Percentiles rank a stretch among this genome's conserved stretches.
These are phyloP conservation scores for Neopestalotiopsis sp. DNA, from an alignment of 2,329 filamentous ascomycete genomes.

Conservation along the genomic window DNA sequence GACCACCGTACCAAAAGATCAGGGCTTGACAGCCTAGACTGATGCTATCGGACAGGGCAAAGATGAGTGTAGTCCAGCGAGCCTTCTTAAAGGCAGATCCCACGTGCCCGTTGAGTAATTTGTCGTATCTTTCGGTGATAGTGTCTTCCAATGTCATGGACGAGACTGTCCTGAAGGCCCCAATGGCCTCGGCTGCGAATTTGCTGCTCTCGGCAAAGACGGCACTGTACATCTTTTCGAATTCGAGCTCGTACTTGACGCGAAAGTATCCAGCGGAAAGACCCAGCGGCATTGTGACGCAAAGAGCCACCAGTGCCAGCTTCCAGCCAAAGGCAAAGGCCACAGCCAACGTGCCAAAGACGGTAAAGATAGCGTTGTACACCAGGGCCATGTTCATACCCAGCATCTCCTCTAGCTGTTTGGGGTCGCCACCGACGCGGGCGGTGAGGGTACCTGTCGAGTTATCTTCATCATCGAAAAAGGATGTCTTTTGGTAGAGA, in stretches of 20 bases:
- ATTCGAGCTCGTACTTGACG: slow-evolving; percentile 65
- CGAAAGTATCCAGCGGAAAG: slow-evolving; percentile 55
- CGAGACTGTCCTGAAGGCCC: slow-evolving; percentile 74
- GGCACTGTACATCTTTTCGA: slow-evolving; percentile 69
- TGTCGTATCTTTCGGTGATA: slow-evolving; percentile 66
- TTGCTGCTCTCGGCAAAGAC: slow-evolving; percentile 75
- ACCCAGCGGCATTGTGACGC: slow-evolving; percentile 60
- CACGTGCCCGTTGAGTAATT: slow-evolving; percentile 64
- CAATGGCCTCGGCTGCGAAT: slow-evolving; percentile 76
- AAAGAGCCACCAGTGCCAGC: slow-evolving; percentile 69
- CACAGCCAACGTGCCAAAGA: slow-evolving; percentile 69
- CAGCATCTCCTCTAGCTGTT: slow-evolving; percentile 66
- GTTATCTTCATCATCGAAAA: slow-evolving; percentile 66
- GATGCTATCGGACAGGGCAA: slow-evolving; percentile 72
- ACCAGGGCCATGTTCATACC: slow-evolving; percentile 63
- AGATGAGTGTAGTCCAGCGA: slow-evolving; percentile 66
- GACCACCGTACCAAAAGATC: slow-evolving; percentile 70
- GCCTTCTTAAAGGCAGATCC: slow-evolving; percentile 64
- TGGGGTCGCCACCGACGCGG: slow-evolving; percentile 59
- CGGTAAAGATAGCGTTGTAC: slow-evolving; percentile 55
- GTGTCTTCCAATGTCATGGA: slow-evolving; percentile 72
- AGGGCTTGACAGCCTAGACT: slow-evolving; percentile 67
- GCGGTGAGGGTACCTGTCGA: slow-evolving; percentile 65
- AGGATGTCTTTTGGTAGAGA: slow-evolving; percentile 62
- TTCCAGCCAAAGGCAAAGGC: slow-evolving; percentile 80